phyloP scores from a whole-genome alignment of 768 basidiomycete species.

The Russula sp. region DNA sequence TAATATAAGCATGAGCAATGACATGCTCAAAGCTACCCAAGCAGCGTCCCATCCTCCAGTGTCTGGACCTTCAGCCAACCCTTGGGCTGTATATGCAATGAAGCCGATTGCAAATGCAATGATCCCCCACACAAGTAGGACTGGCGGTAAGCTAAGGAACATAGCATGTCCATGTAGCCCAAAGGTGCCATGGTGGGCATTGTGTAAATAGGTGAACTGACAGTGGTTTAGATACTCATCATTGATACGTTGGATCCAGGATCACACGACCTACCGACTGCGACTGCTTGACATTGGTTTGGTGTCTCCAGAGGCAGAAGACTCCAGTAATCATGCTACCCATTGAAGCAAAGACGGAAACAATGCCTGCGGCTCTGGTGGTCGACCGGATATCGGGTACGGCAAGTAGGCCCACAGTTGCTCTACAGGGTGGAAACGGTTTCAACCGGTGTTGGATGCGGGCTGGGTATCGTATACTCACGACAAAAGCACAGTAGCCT shows the following conservation, averaged over 20 bases:
- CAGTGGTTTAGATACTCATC: background rate
- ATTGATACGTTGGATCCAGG: background rate
- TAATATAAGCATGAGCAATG: slow-evolving; percentile 35
- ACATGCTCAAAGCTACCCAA: slow-evolving; percentile 39
- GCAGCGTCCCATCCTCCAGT: slow-evolving; percentile 31
- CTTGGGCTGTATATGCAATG: slow-evolving; percentile 41
- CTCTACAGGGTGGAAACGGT: slow-evolving; percentile 29
- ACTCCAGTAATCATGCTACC: slow-evolving; percentile 51
- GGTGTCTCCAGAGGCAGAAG: slow-evolving; percentile 53
- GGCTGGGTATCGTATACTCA: slow-evolving; percentile 27
- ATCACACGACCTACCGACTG: slow-evolving; percentile 34
- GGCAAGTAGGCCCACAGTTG: slow-evolving; percentile 45
- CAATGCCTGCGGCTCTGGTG: slow-evolving; percentile 33
- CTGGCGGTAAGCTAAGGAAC: slow-evolving; percentile 46
- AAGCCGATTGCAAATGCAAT: slow-evolving; percentile 43
- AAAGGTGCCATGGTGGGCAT: slow-evolving; percentile 40
- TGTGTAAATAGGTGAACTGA: slow-evolving; percentile 51
- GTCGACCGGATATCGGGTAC: slow-evolving; percentile 36
- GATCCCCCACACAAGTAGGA: slow-evolving; percentile 52
- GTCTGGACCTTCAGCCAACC: slow-evolving; percentile 25
- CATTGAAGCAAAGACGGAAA: slow-evolving; percentile 46
- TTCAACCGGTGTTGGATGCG: background rate
- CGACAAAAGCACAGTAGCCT: slow-evolving; percentile 51
- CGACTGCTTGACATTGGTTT: slow-evolving; percentile 39
- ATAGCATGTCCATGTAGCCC: slow-evolving; percentile 47